Percentiles rank a stretch among this genome's conserved stretches.
Evolutionary conservation across 805 yeast species (phyloP).

Genomic region (Torulaspora gathmanii): DNA sequence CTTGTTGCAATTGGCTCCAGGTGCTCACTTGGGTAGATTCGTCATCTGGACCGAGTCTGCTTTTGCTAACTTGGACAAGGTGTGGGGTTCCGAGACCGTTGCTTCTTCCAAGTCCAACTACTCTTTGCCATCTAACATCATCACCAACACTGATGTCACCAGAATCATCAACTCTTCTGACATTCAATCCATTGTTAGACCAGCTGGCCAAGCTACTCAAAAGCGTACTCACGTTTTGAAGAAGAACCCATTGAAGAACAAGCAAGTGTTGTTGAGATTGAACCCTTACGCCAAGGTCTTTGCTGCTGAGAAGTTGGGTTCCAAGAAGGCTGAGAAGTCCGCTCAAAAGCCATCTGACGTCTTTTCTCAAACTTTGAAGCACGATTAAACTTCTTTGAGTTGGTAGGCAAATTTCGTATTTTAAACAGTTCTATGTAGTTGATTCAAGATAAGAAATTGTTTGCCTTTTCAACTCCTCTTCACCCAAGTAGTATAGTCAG

Average conservation of each 20-base stretch:
- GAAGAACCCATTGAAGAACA: constrained; percentile 99
- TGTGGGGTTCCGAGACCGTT: constrained; percentile 92
- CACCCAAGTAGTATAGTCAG: not conserved
- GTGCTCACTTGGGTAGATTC: constrained; percentile 99
- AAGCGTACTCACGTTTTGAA: constrained; percentile 93
- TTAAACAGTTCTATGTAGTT: constrained; percentile 1
- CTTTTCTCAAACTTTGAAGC: constrained; percentile 63
- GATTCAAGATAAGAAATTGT: not conserved
- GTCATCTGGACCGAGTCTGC: constrained; percentile 99
- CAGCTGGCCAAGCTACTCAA: constrained; percentile 90
- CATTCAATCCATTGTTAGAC: constrained; percentile 94
- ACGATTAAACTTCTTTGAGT: constrained; percentile 40
- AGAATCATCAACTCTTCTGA: constrained; percentile 98
- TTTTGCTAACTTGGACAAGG: constrained; percentile 90
- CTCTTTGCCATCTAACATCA: constrained; percentile 90
- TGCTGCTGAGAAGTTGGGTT: constrained; percentile 85
- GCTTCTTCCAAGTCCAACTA: constrained; percentile 81
- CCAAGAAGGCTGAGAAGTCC: constrained; percentile 65
- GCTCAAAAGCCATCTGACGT: constrained; percentile 67
- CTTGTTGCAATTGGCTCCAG: constrained; percentile 98
- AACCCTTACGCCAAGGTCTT: constrained; percentile 99
- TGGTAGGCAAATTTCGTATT: not conserved
- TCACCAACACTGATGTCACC: constrained; percentile 92
- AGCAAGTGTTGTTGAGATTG: constrained; percentile 94
- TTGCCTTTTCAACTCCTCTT: not conserved